These are phyloP conservation scores for Mortierella sp. DNA, from an alignment of 371 early-diverging fungal genomes.

Conservation along the genomic window DNA sequence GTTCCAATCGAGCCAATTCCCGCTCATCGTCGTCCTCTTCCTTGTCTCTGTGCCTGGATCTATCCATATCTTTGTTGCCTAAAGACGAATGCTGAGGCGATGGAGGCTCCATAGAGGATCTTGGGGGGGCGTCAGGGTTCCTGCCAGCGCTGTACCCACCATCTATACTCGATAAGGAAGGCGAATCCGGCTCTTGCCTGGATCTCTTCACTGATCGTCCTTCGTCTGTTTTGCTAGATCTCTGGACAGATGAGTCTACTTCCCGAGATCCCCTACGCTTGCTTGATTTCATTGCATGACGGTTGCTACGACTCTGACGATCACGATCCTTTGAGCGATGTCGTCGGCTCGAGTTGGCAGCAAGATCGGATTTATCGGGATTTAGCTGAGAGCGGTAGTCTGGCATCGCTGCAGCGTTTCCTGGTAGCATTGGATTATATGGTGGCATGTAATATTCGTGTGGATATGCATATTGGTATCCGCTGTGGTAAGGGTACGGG, in stretches of 20 bases:
- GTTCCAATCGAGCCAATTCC: conserved; percentile 22
- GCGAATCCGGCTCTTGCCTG: conserved; percentile 32
- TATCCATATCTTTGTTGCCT: conserved; percentile 3
- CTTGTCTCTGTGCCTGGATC: conserved; percentile 14
- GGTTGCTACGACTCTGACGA: conserved; percentile 19
- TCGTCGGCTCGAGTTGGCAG: conserved; percentile 3
- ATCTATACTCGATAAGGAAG: conserved; percentile 13
- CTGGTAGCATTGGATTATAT: not conserved
- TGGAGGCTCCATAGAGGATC: conserved; percentile 18
- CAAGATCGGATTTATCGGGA: not conserved
- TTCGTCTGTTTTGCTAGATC: conserved; percentile 11
- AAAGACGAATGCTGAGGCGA: conserved; percentile 12
- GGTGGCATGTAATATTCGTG: not conserved
- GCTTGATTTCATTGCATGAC: conserved; percentile 31
- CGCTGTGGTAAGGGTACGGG: conserved; percentile 24
- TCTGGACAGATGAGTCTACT: conserved; percentile 17
- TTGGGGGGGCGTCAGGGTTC: not conserved
- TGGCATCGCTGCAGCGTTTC: not conserved
- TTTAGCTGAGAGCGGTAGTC: not conserved
- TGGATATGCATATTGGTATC: conserved; percentile 18
- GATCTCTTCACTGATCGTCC: conserved; percentile 19
- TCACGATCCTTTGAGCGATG: conserved; percentile 24
- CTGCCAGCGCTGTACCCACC: not conserved
- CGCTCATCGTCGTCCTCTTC: conserved; percentile 23
- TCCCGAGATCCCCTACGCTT: conserved; percentile 44